Evolutionary conservation across 2,329 filamentous ascomycete genomes (phyloP), one percentile per base, ranked within the genome.

Genomic region (Gliomastix tumulicola): DNA sequence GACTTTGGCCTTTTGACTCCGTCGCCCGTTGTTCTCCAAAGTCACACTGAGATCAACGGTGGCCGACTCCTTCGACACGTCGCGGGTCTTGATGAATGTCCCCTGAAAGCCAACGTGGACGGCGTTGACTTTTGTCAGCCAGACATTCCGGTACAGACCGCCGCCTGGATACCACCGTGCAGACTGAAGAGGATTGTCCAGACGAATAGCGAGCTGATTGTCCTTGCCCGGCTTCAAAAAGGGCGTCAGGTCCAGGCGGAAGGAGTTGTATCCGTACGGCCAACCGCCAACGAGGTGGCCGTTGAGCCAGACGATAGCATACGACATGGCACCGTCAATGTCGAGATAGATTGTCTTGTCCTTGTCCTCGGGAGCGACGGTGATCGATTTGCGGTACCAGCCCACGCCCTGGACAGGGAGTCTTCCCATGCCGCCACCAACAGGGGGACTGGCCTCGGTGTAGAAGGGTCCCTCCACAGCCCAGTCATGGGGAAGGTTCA

Each of bases 151-250:
- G 45, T 75, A 75, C 12, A 76, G 54, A 2, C 71, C 71, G 11
- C 56, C 71, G 12, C 71, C 71, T 5, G 71, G 70, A 41, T 75
- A 76, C 68, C 69, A 76, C 4, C 71, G 62, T 3, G 71, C 68
- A 3, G 60, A 67, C 13, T 69, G 57, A 1, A 62, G 27, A 0
- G 63, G 56, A 41, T 75, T 72, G 33, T 76, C 69, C 3, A 75
- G 43, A 1, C 71, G 64, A 25, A 76, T 68, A 3, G 70, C 70
- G 0, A 75, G 50, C 20, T 56, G 39, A 34, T 75, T 70, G 9
- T 53, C 51, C 2, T 45, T 41, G 7, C 57, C 61, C 1, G 44
- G 36, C 35, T 53, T 49, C 6, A 57, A 32, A 37, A 67, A 65
- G 0, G 62, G 59, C 0, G 69, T 74, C 7, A 74, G 55, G 37